These are phyloP conservation scores for Corylus americana DNA, from an alignment of 306 rosid species.

Conservation along the genomic window DNA sequence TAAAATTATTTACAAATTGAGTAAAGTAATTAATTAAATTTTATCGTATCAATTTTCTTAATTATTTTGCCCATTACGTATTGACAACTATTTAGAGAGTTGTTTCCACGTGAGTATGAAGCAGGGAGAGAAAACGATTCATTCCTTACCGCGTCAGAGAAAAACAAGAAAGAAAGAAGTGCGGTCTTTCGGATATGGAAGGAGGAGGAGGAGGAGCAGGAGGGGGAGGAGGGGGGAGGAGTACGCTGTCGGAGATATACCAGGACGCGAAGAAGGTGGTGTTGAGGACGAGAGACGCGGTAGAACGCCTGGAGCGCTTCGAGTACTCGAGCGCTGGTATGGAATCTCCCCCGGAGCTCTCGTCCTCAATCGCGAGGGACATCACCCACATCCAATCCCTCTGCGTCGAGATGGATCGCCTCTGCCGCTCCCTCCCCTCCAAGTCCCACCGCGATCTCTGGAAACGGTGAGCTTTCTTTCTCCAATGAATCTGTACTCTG, in stretches of 20 bases:
- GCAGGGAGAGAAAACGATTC: too few species aligned
- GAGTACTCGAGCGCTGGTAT: slow-evolving; percentile 48
- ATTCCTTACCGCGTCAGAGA: too few species aligned
- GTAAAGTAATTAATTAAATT: too few species aligned
- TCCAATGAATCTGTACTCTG: neutral
- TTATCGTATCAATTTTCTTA: too few species aligned
- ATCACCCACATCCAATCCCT: slow-evolving; percentile 76
- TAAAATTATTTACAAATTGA: too few species aligned
- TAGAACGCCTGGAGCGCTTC: slow-evolving; percentile 74
- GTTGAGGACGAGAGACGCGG: slow-evolving; percentile 53
- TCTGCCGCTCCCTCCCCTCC: slow-evolving; percentile 66
- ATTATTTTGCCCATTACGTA: too few species aligned
- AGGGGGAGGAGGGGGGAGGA: slow-evolving; percentile 36
- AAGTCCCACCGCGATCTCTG: slow-evolving; percentile 89
- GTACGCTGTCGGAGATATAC: slow-evolving; percentile 75
- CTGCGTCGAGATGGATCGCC: slow-evolving; percentile 79
- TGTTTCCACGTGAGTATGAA: too few species aligned
- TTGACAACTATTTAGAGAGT: too few species aligned
- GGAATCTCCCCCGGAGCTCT: slow-evolving; percentile 63
- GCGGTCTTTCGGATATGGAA: neutral
- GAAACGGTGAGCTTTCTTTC: slow-evolving; percentile 53
- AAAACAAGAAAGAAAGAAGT: neutral
- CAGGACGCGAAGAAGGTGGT: slow-evolving; percentile 70
- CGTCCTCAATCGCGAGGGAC: slow-evolving; percentile 56
- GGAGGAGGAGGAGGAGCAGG: neutral